A percentile compares a stretch with the other conserved stretches of the same genome.
Evolutionary conservation across 805 yeast species (phyloP).

Genomic region (Pichia californica): DNA sequence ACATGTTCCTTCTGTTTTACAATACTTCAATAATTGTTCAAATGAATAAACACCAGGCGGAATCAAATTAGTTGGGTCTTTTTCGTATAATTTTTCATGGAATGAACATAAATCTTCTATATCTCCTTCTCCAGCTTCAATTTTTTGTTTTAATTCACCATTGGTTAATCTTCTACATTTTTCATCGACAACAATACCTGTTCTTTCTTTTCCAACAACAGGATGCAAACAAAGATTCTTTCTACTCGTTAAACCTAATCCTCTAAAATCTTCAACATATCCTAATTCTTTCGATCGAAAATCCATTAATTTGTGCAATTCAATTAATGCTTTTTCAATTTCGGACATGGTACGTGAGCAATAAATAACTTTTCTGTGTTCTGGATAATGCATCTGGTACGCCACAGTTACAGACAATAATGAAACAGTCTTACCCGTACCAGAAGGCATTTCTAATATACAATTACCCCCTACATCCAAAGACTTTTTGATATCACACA

Average conservation of each 20-base stretch:
- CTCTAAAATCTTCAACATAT: conserved; percentile 82
- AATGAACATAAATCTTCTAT: conserved; percentile 66
- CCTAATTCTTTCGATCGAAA: conserved; percentile 81
- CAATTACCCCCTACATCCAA: conserved; percentile 96
- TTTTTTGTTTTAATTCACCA: conserved; percentile 70
- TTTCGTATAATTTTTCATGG: conserved; percentile 83
- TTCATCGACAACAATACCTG: conserved; percentile 92
- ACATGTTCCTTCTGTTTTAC: conserved; percentile 76
- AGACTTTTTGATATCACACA: conserved; percentile 92
- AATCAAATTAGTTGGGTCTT: conserved; percentile 81
- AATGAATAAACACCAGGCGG: conserved; percentile 95
- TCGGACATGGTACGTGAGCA: conserved; percentile 99
- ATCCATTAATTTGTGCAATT: conserved; percentile 81
- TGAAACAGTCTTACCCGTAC: conserved; percentile 96
- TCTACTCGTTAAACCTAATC: conserved; percentile 89
- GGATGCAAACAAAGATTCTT: conserved; percentile 93
- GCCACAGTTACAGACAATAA: conserved; percentile 87
- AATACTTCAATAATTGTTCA: conserved; percentile 71
- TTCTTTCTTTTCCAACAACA: conserved; percentile 74
- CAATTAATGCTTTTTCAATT: conserved; percentile 94
- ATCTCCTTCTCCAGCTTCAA: conserved; percentile 53
- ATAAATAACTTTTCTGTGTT: conserved; percentile 87
- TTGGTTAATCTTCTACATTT: conserved; percentile 92
- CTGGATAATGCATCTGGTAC: conserved; percentile 89
- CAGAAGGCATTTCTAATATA: conserved; percentile 98